These are phyloP conservation scores for Globisporangium mamillatum DNA, from an alignment of 352 stramenopile genomes.

Conservation along the genomic window DNA sequence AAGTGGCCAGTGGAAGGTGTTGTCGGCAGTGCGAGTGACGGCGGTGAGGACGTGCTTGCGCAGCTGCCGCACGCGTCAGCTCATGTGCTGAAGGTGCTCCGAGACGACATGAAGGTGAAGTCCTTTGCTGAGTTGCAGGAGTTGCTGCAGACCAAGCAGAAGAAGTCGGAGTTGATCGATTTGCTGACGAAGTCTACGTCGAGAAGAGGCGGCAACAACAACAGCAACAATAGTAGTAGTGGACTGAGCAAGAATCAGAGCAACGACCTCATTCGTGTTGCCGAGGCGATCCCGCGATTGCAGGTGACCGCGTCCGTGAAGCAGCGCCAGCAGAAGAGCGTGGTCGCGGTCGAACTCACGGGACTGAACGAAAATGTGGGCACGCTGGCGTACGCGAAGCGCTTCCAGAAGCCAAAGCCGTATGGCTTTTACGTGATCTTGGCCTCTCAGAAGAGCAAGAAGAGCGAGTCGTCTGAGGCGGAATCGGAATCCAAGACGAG, in stretches of 20 bases:
- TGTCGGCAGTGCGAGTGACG: background rate
- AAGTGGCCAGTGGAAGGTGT: slow-evolving; percentile 36
- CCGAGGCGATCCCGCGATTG: slow-evolving; percentile 45
- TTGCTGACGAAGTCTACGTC: slow-evolving; percentile 26
- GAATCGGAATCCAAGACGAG: background rate
- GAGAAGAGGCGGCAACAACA: slow-evolving; percentile 14
- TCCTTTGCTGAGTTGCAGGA: slow-evolving; percentile 35
- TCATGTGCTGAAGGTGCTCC: slow-evolving; percentile 28
- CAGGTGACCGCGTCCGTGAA: slow-evolving; percentile 24
- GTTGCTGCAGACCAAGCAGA: slow-evolving; percentile 23
- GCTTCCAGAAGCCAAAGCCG: slow-evolving; percentile 61
- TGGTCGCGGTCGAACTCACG: slow-evolving; percentile 40
- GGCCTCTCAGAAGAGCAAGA: slow-evolving; percentile 16
- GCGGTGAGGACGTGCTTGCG: slow-evolving; percentile 22
- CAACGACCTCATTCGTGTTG: slow-evolving; percentile 41
- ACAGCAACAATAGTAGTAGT: background rate
- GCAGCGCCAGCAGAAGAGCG: slow-evolving; percentile 21
- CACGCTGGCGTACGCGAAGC: slow-evolving; percentile 33
- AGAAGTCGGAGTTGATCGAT: slow-evolving; percentile 35
- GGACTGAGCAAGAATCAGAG: slow-evolving; percentile 32
- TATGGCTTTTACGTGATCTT: slow-evolving; percentile 77
- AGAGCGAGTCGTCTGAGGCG: background rate
- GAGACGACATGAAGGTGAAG: slow-evolving; percentile 25
- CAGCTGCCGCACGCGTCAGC: slow-evolving; percentile 48
- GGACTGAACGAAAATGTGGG: slow-evolving; percentile 26